Conservation (phyloP, 257 asterid species). For the Solanum corneliomulleri region DNA sequence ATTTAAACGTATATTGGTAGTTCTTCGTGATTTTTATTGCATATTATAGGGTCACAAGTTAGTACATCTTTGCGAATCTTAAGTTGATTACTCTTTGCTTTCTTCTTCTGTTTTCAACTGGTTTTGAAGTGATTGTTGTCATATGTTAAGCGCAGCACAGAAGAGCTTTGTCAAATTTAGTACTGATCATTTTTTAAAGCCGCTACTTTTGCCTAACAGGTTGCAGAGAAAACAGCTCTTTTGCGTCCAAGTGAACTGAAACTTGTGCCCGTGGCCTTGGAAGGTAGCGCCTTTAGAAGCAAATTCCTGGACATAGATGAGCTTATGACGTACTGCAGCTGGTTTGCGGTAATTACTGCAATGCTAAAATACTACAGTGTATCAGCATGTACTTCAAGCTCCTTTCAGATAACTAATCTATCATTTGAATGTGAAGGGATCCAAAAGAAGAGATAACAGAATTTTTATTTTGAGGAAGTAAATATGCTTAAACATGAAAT, state of each 20-base stretch:
- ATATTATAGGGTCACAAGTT: background rate
- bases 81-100: background rate
- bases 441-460: background rate
- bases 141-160: background rate
- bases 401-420: background rate
- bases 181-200: background rate
- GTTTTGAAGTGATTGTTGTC: background rate
- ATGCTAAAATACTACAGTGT: background rate
- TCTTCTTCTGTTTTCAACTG: background rate
- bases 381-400: background rate
- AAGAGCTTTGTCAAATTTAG: background rate
- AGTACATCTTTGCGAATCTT: background rate
- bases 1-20: background rate
- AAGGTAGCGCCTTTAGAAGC: slow-evolving; percentile 86
- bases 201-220: slow-evolving; percentile 33
- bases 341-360: slow-evolving; percentile 82
- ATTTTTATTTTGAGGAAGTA: background rate
- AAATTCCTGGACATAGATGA: slow-evolving; percentile 86
- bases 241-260: slow-evolving; percentile 84
- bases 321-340: slow-evolving; percentile 96
- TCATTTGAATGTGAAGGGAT: background rate
- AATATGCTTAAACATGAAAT: background rate
- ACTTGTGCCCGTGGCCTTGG: slow-evolving; percentile 77
- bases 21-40: background rate
- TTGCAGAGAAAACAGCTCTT: slow-evolving; percentile 93